Evolutionary conservation across 2,329 filamentous ascomycete species (phyloP).

Genomic region (Diaporthe destruens): DNA sequence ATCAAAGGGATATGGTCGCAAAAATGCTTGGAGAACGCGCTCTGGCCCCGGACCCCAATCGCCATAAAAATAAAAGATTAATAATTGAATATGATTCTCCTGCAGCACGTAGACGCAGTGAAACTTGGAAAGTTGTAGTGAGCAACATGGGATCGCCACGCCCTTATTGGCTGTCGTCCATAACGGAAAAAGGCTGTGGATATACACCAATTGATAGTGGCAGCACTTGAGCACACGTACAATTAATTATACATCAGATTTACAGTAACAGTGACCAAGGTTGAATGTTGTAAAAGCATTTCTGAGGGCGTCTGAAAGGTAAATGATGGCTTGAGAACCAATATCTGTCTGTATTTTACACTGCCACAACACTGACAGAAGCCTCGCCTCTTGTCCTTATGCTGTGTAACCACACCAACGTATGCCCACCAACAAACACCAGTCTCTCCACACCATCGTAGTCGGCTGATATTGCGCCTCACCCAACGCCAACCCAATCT

Average conservation of each 20-base stretch:
- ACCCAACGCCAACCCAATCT: background rate
- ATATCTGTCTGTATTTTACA: conserved; percentile 13
- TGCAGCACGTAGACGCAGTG: background rate
- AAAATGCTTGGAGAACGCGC: too few species aligned
- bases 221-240: too few species aligned
- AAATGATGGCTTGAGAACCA: background rate
- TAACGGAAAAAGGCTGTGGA: background rate
- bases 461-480: conserved; percentile 7
- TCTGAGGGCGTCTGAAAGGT: background rate
- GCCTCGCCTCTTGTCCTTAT: conserved; percentile 13
- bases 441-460: background rate
- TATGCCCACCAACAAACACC: conserved; percentile 11
- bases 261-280: background rate
- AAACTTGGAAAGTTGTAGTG: too few species aligned
- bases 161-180: background rate
- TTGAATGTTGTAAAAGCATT: background rate
- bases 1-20: background rate
- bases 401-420: conserved; percentile 29
- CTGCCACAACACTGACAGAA: conserved; percentile 5
- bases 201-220: too few species aligned
- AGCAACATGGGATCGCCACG: too few species aligned
- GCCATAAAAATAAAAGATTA: background rate
- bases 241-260: too few species aligned
- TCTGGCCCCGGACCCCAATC: background rate
- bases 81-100: background rate